Base-by-base conservation (phyloP, 352 stramenopile species). In the Thalassiosira hispida region DNA sequence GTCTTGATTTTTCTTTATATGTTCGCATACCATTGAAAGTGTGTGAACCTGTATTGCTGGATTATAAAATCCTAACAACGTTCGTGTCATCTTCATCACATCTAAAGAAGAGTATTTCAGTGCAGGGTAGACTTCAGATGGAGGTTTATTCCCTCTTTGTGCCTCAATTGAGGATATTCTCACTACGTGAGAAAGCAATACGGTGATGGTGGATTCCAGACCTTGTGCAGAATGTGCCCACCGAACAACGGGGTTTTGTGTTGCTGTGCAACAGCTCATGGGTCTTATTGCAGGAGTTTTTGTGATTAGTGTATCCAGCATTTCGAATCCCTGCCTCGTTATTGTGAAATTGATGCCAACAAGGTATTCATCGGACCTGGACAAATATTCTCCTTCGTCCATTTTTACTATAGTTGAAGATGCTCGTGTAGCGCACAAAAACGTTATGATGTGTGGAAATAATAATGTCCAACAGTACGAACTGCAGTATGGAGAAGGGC, bases 91-190 rank as follows among this genome's bases (percentile, higher is more conserved):
- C 25, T 40, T 35, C 62, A 80, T 59, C 12, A 80, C 52, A 31
- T 80, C 29, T 6, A 55, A 55, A 8, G 72, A 80, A 35, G 72
- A 74, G 60, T 74, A 64, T 53, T 68, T 62, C 22, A 68, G 2
- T 12, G 52, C 35, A 22, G 31, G 27, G 18, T 61, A 51, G 14
- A 44, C 11, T 59, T 59, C 38, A 40, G 38, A 44, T 12, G 53
- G 61, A 23, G 60, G 20, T 22, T n/a, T 59, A 44, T 72, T 55
- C 8, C 27, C 22, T 31, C n/a, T 53, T 12, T 59, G 25, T 38
- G 56, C 18, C 40, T 79, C 70, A 27, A 79, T n/a, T 16, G 52
- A 51, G 3, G 72, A 74, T 35, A 69, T 27, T 53, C 72, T 33
- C 7, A 74, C 22, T 38, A 70, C 53, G 22, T 61, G 53, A 46